Conservation (phyloP, 306 rosid genomes). For the Quercus agrifolia region DNA sequence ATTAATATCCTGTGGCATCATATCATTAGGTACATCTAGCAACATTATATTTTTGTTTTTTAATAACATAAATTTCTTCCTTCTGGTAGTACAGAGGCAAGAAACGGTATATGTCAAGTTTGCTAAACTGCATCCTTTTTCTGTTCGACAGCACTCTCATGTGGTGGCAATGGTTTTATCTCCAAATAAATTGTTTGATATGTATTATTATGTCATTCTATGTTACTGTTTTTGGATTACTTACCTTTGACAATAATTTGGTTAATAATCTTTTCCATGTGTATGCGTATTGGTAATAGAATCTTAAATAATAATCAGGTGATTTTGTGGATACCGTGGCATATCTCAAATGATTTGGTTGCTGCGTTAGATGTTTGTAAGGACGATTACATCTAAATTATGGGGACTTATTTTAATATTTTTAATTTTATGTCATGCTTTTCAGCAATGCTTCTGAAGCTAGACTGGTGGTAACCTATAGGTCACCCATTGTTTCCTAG, state of each 20-base stretch:
- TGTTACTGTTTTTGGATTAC: background rate
- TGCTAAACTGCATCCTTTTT: background rate
- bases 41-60: conserved; percentile 6
- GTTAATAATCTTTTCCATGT: background rate
- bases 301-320: background rate
- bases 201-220: background rate
- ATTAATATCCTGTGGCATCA: conserved; percentile 67
- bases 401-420: no score
- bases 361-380: no score
- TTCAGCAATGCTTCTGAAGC: no score
- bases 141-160: background rate
- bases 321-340: background rate
- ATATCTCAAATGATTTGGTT: no score
- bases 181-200: background rate
- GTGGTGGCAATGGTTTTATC: background rate
- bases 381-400: no score
- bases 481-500: background rate
- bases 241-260: background rate
- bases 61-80: background rate
- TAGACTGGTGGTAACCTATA: no score
- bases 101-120: background rate
- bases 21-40: conserved; percentile 62
- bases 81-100: background rate
- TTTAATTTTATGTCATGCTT: no score
- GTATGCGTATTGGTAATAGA: background rate